Base-by-base conservation (phyloP, 345 rosid genomes). In the Pelargonium nanum region DNA sequence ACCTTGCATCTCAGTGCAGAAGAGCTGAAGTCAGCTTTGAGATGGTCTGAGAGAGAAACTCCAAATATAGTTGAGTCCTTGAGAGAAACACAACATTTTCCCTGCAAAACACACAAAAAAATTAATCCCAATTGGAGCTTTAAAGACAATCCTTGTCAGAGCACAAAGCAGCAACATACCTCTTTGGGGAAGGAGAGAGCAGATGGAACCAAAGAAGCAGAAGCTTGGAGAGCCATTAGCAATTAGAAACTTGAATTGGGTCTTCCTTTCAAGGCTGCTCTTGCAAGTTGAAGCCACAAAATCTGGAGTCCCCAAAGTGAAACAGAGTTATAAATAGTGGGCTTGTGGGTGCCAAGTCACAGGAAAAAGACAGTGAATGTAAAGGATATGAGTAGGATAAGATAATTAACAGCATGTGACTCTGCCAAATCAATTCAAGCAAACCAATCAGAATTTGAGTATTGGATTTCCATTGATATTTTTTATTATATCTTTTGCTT, bases 41-140 rank as follows among this genome's bases (percentile, higher is more conserved):
- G 61, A 54, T 82, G 77, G 58, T 83, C 95, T 5, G 83, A 73
- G 19, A 88, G 57, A 61, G 98, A 83, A 68, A 81, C 83, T 44
- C 96, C 96, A 61, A 89, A 89, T 7, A 92, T 69, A 60, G 73
- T 75, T 9, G 91, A 88, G 45, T 85, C 95, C 78, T 85, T 86
- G 65, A 78, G 79, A 13, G 86, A 84, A 10, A 81, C 76, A 65
- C 72, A 59, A 21, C 61, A 53, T 32, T 84, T 88, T 0, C 77
- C 96, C 96, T 91, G 89, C 70, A 70, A 34, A 21, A 34, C 45
- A 34, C 12, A 5, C 45, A 9, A 34, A 34, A 15, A 3, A 5
- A 34, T 34, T 4, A 34, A 34, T 15, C 45, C 45, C 6, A 4
- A 9, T 34, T 34, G 7, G 12, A 5, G 6, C 45, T 34, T 28